Percentiles rank a stretch among this genome's conserved stretches.
These are phyloP conservation scores for Phytopythium oedochilum DNA, from an alignment of 352 stramenopile species.

Conservation along the genomic window DNA sequence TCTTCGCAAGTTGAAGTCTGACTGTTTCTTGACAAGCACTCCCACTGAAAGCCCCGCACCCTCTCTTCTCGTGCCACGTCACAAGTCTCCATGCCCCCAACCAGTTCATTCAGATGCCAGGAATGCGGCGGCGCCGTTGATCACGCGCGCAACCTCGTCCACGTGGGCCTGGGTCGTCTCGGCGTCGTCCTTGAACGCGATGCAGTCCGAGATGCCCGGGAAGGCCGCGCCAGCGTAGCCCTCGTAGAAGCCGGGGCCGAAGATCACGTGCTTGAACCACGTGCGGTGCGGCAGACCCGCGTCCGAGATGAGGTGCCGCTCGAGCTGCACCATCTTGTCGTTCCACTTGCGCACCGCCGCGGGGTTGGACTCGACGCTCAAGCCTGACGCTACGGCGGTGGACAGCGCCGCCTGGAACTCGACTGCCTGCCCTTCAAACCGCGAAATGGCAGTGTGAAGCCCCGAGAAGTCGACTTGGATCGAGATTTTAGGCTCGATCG, in stretches of 20 bases:
- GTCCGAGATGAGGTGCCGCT: slow-evolving; percentile 25
- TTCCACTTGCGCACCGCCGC: slow-evolving; percentile 20
- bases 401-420: slow-evolving; percentile 18
- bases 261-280: slow-evolving; percentile 49
- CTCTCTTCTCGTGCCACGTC: too few species aligned
- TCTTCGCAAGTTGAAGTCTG: too few species aligned
- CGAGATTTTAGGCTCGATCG: slow-evolving; percentile 20
- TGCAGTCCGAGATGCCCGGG: slow-evolving; percentile 36
- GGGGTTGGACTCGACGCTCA: not conserved
- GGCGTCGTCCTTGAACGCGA: slow-evolving; percentile 33
- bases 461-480: slow-evolving; percentile 22
- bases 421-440: slow-evolving; percentile 23
- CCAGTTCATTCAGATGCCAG: not conserved
- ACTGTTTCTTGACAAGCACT: too few species aligned
- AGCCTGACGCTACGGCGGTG: not conserved
- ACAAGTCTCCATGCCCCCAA: too few species aligned
- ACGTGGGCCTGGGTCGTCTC: slow-evolving; percentile 32
- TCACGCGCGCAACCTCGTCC: slow-evolving; percentile 28
- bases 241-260: slow-evolving; percentile 46
- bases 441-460: slow-evolving; percentile 35
- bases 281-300: slow-evolving; percentile 35
- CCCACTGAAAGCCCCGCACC: too few species aligned
- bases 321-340: slow-evolving; percentile 21
- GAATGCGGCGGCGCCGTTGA: slow-evolving; percentile 27
- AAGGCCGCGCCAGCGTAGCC: slow-evolving; percentile 41